phyloP scores from a whole-genome alignment of 192 early-diverging fungal genomes.

The Backusella tuberculispora region DNA sequence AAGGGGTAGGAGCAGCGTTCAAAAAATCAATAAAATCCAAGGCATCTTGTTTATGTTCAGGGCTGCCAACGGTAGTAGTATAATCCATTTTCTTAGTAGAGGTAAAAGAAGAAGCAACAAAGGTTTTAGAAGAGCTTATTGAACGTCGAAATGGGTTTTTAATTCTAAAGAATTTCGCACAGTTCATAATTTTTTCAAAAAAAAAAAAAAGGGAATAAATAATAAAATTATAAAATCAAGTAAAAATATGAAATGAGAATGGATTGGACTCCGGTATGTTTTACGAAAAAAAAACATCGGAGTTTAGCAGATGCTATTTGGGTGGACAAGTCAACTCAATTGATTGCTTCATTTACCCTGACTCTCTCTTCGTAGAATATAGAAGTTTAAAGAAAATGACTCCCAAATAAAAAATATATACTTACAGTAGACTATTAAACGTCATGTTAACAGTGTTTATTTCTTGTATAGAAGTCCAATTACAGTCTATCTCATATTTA shows the following conservation, averaged over 20 bases:
- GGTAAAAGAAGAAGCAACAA: conserved; percentile 19
- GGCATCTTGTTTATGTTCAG: conserved; percentile 33
- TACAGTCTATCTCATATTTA: no score
- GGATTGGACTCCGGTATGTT: neutral
- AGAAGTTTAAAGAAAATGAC: no score
- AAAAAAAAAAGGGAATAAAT: no score
- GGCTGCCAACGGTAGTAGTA: neutral
- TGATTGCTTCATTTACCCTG: neutral
- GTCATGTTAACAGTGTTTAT: no score
- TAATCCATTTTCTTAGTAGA: conserved; percentile 15
- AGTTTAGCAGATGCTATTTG: neutral
- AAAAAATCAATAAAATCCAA: conserved; percentile 85
- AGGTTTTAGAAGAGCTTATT: conserved; percentile 15
- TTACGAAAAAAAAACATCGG: neutral
- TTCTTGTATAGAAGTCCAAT: no score
- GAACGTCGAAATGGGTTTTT: neutral
- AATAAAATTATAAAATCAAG: no score
- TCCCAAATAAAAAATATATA: no score
- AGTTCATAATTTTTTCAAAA: neutral
- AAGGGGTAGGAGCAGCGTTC: conserved; percentile 92
- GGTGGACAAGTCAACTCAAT: neutral
- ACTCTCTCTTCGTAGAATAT: neutral
- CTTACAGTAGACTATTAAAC: no score
- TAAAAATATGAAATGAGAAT: neutral
- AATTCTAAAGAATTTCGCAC: conserved; percentile 6